A percentile compares a stretch with the other conserved stretches of the same genome.
Evolutionary conservation across 257 asterid genomes (phyloP).

Genomic region (Penstemon newberryi): DNA sequence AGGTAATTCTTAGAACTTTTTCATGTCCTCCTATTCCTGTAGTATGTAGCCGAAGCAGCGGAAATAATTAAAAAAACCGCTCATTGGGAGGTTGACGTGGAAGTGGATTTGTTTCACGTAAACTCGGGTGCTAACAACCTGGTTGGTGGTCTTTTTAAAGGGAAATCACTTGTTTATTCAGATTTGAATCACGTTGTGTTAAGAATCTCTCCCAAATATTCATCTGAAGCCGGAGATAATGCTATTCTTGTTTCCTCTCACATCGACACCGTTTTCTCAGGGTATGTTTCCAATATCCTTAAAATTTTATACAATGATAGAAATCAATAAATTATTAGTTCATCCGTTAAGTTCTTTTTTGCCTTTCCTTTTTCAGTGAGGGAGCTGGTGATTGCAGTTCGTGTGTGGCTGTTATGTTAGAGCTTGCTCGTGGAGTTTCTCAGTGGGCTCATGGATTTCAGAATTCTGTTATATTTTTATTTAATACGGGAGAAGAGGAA

Average conservation of each 20-base stretch:
- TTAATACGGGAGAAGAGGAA: constrained; percentile 98
- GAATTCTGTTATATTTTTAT: constrained; percentile 77
- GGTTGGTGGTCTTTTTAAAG: constrained; percentile 81
- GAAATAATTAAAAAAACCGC: constrained; percentile 67
- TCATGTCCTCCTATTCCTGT: constrained; percentile 34
- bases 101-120: constrained; percentile 73
- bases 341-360: neutral
- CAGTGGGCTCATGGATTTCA: constrained; percentile 99
- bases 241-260: constrained; percentile 97
- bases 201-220: constrained; percentile 83
- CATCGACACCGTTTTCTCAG: constrained; percentile 84
- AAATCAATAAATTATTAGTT: neutral
- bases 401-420: constrained; percentile 93
- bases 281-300: constrained; percentile 43
- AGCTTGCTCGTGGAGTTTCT: constrained; percentile 97
- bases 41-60: constrained; percentile 72
- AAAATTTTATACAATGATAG: neutral
- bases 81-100: constrained; percentile 92
- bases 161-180: constrained; percentile 86
- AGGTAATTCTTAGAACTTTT: constrained; percentile 17
- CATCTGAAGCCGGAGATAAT: constrained; percentile 71
- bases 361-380: constrained; percentile 53
- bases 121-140: constrained; percentile 69
- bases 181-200: constrained; percentile 78
- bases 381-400: constrained; percentile 99